phyloP scores from a whole-genome alignment of 768 basidiomycete species.

The Amanita exitialis region DNA sequence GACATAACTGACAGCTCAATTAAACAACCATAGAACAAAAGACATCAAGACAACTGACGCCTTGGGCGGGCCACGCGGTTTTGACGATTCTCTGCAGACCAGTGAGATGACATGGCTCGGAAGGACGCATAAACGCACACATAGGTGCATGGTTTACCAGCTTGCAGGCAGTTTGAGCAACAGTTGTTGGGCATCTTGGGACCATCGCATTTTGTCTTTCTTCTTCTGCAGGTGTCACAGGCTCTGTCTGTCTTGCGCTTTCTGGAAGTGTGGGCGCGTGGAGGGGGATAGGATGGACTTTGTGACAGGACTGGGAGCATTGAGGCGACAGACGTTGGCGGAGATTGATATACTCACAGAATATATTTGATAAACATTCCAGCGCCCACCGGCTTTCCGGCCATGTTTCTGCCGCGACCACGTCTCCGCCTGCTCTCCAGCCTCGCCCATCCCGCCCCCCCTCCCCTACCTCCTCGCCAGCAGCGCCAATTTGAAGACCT shows the following conservation, averaged over 20 bases:
- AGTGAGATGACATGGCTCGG: not conserved
- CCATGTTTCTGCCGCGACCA: not conserved
- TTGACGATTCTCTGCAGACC: constrained; percentile 43
- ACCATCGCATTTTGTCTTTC: constrained; percentile 55
- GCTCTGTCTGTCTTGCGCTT: constrained; percentile 43
- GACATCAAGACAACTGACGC: constrained; percentile 32
- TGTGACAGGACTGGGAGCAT: not conserved
- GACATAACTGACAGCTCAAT: constrained; percentile 34
- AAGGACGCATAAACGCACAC: constrained; percentile 27
- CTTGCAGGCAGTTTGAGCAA: constrained; percentile 49
- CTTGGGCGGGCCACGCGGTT: constrained; percentile 59
- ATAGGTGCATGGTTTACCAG: constrained; percentile 47
- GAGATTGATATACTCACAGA: not conserved
- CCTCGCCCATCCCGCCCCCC: constrained; percentile 58
- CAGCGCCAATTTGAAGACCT: constrained; percentile 88
- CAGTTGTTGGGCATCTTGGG: constrained; percentile 36
- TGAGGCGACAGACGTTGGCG: not conserved
- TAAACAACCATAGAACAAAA: not conserved
- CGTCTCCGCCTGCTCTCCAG: constrained; percentile 13
- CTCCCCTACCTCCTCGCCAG: constrained; percentile 60
- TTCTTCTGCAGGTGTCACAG: constrained; percentile 48
- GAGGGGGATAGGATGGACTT: not conserved
- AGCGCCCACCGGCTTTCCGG: too few relatives aligned
- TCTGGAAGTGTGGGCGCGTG: constrained; percentile 12
- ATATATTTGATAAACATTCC: not conserved